Conservation (phyloP, 495 filamentous ascomycete species). For the Neurospora hispaniola region DNA sequence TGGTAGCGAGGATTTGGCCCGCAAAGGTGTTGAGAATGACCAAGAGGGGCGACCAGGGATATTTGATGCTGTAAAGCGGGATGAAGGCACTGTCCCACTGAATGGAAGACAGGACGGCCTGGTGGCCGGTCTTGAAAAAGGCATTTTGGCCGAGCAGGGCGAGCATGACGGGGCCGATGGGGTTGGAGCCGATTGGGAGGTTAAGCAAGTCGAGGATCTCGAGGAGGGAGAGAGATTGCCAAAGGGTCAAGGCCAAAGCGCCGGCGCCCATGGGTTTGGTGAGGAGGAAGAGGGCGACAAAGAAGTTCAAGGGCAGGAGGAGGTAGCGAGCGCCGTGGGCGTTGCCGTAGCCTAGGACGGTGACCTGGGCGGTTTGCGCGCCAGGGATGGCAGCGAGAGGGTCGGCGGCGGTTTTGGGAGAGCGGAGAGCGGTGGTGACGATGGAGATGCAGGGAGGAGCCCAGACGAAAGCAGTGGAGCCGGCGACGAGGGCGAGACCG, state of each 20-base stretch:
- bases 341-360: constrained; percentile 85
- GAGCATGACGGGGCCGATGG: constrained; percentile 75
- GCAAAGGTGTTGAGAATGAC: constrained; percentile 82
- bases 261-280: constrained; percentile 93
- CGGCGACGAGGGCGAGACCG: constrained; percentile 57
- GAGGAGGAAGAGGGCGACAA: constrained; percentile 63
- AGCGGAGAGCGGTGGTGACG: constrained; percentile 22
- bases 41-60: constrained; percentile 79
- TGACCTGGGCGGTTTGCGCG: constrained; percentile 43
- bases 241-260: constrained; percentile 64
- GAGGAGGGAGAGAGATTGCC: constrained; percentile 76
- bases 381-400: neutral
- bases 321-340: constrained; percentile 85
- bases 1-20: constrained; percentile 70
- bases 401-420: constrained; percentile 15
- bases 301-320: constrained; percentile 67
- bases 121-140: constrained; percentile 98
- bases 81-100: constrained; percentile 99
- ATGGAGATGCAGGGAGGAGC: constrained; percentile 65
- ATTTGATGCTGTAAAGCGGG: constrained; percentile 66
- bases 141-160: constrained; percentile 80
- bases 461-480: constrained; percentile 62
- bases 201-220: constrained; percentile 78
- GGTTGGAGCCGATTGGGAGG: constrained; percentile 43
- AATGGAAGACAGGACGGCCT: constrained; percentile 75